Conservation (phyloP, 192 early-diverging fungal species). For the Coemansia sp. region DNA sequence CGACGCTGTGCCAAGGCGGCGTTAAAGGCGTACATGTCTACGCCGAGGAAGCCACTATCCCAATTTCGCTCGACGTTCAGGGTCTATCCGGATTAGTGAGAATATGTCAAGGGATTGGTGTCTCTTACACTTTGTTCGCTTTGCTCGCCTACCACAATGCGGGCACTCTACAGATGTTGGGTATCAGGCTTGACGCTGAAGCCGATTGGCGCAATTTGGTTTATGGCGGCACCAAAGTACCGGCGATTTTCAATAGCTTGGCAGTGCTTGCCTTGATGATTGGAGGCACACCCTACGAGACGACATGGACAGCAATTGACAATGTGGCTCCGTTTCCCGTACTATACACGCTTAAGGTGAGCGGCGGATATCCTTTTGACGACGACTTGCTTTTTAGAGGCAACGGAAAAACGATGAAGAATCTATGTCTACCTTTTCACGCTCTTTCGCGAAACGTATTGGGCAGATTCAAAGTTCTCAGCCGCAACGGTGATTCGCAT, state of each 20-base stretch:
- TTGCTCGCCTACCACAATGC: neutral
- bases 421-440: neutral
- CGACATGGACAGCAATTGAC: neutral
- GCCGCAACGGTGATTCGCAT: neutral
- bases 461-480: neutral
- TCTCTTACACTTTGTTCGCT: neutral
- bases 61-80: neutral
- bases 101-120: neutral
- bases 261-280: neutral
- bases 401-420: neutral
- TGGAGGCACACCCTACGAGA: neutral
- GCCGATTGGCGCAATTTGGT: too few relatives aligned
- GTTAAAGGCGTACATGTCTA: neutral
- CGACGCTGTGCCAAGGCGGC: neutral
- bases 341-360: neutral
- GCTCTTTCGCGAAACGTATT: neutral
- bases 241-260: neutral
- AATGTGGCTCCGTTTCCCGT: neutral
- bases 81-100: neutral
- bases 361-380: neutral
- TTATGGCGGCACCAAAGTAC: too few relatives aligned
- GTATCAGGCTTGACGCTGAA: neutral
- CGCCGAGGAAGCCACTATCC: neutral
- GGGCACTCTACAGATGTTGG: neutral
- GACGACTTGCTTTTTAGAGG: neutral